Base-by-base conservation (phyloP, 129 eudicot genomes). In the Logfia minima region DNA sequence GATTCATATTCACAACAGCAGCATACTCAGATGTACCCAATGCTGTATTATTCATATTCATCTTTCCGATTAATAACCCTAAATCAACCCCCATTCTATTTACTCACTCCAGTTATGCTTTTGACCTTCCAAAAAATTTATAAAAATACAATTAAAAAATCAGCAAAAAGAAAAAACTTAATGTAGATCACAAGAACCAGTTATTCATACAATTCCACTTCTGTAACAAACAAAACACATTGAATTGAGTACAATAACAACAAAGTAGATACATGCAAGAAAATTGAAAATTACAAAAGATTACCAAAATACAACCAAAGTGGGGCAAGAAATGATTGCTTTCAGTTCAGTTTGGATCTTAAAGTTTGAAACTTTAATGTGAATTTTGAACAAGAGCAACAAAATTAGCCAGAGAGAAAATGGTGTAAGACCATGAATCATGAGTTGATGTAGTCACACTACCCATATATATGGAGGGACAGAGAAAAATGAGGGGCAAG, bases 1-100 rank as follows among this genome's bases (percentile, higher is more conserved):
- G 71, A 63, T 87, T 90, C 84, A 90, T 87, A 56, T 88, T 85
- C 29, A 90, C 96, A 79, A 87, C 78, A 5, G 96, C 84, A 26
- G 83, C 70, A 29, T 87, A 85, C 70, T 90, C 92, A 6, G 96
- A 90, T 35, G 87, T 75, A 8, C 71, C 71, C 6, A 81, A n/a
- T 6, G 66, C 22, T 6, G 56, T 41, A 22, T 37, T 31, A 29
- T 0, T 32, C 3, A 19, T 16, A 17, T 75, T 69, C 84, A 81
- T 81, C 76, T 75, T 81, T 81, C 84, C 84, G 1, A 45, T 41
- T 48, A 81, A 45, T 35, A 51, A 68, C 17, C 76, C 80, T 58
- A 68, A 75, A 75, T 81, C 80, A 68, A 68, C 66, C 59, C 58
- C 70, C 84, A 75, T 81, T 9, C 71, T 67, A 17, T 68, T 35